These are phyloP conservation scores for Fragaria nilgerrensis DNA, from an alignment of 306 rosid genomes.

Conservation along the genomic window DNA sequence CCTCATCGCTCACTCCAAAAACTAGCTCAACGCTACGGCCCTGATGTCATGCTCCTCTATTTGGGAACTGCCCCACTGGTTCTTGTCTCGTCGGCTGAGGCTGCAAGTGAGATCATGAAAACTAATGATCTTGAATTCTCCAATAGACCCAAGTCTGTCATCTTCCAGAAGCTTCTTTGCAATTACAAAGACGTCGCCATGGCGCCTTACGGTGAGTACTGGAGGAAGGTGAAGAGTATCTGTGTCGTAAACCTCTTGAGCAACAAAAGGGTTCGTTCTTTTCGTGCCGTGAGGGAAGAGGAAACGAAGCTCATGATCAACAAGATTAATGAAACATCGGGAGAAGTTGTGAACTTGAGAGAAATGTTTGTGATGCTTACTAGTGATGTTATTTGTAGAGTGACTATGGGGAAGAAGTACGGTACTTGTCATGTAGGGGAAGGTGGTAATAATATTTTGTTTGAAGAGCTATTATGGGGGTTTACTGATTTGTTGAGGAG, in stretches of 20 bases:
- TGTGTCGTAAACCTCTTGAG: constrained; percentile 31
- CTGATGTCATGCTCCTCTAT: constrained; percentile 42
- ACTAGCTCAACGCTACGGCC: background rate
- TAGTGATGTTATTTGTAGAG: constrained; percentile 44
- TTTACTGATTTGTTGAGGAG: constrained; percentile 27
- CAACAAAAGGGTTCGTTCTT: constrained; percentile 37
- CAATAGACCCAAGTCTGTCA: constrained; percentile 16
- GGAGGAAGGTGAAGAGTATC: constrained; percentile 39
- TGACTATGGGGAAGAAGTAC: constrained; percentile 51
- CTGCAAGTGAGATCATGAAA: constrained; percentile 40
- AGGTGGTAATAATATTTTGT: constrained; percentile 23
- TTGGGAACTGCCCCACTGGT: constrained; percentile 36
- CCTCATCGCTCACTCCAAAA: constrained; percentile 39
- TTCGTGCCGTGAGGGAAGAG: constrained; percentile 29
- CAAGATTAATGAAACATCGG: constrained; percentile 10
- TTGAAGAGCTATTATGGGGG: constrained; percentile 35
- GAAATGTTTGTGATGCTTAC: constrained; percentile 24
- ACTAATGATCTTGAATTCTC: constrained; percentile 35
- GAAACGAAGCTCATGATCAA: constrained; percentile 23
- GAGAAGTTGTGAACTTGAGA: constrained; percentile 35
- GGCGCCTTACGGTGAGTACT: constrained; percentile 46
- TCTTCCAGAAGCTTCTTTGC: constrained; percentile 27
- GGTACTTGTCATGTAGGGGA: background rate
- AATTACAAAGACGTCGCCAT: constrained; percentile 26
- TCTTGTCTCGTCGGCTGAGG: constrained; percentile 39